Conservation (phyloP, 2,329 filamentous ascomycete species). For the Aspergillus ibericus region DNA sequence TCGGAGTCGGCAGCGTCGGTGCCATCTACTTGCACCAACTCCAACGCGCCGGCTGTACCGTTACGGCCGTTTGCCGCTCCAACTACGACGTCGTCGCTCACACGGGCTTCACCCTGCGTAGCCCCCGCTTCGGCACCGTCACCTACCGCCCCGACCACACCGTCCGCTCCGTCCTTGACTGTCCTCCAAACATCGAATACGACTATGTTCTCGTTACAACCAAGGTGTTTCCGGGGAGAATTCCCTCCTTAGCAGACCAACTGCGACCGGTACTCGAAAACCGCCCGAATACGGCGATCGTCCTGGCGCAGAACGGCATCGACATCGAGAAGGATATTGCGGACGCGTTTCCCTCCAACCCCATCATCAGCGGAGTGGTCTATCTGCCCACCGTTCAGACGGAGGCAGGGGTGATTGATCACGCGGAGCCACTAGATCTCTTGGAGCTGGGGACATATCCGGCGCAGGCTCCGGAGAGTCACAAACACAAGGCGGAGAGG, state of each 20-base stretch:
- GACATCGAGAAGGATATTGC: conserved; percentile 59
- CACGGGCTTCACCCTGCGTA: conserved; percentile 29
- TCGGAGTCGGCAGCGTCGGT: conserved; percentile 36
- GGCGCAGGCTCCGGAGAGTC: conserved; percentile 21
- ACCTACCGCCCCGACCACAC: conserved; percentile 23
- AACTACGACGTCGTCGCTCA: conserved; percentile 29
- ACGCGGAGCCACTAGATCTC: conserved; percentile 46
- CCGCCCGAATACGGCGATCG: conserved; percentile 50
- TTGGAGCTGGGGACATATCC: conserved; percentile 56
- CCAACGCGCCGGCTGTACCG: conserved; percentile 24
- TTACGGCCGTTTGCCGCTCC: conserved; percentile 35
- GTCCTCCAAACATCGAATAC: conserved; percentile 30
- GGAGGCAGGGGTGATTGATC: conserved; percentile 48
- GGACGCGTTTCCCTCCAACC: conserved; percentile 50
- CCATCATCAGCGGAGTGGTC: conserved; percentile 57
- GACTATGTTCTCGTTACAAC: conserved; percentile 52
- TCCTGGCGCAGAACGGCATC: conserved; percentile 63
- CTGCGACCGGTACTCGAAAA: conserved; percentile 43
- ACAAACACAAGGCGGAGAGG: conserved; percentile 31
- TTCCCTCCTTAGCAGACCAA: conserved; percentile 33
- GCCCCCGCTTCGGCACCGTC: conserved; percentile 25
- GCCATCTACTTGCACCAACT: conserved; percentile 31
- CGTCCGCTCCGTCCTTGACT: conserved; percentile 21
- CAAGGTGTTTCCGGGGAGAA: conserved; percentile 47
- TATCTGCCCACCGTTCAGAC: conserved; percentile 56